Percentiles rank a stretch among this genome's conserved stretches.
These are phyloP conservation scores for Coniferiporia weirii DNA, from an alignment of 1,284 basidiomycete genomes.

Conservation along the genomic window DNA sequence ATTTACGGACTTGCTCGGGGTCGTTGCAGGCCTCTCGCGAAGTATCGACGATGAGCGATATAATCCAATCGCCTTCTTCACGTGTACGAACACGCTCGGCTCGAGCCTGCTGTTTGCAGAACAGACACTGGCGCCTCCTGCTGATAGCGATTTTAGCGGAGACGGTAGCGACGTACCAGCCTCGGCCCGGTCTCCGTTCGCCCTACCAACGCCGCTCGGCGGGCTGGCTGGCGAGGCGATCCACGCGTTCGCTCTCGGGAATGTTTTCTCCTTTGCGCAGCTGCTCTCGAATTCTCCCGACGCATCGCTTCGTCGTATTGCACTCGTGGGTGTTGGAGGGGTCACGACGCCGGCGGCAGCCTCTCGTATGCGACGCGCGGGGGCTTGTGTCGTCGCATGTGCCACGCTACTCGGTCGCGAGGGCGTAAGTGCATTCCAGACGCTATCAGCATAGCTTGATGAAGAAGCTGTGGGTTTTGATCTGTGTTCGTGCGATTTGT, in stretches of 20 bases:
- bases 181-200: constrained; percentile 31
- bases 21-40: constrained; percentile 33
- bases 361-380: constrained; percentile 61
- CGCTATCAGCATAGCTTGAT: neutral
- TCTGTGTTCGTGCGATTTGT: neutral
- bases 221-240: constrained; percentile 74
- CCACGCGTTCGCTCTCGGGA: constrained; percentile 70
- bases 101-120: constrained; percentile 58
- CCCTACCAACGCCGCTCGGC: constrained; percentile 57
- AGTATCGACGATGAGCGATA: constrained; percentile 20
- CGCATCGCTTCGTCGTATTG: constrained; percentile 41
- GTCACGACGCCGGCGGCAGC: constrained; percentile 57
- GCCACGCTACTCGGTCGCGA: constrained; percentile 68
- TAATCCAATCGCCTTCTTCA: constrained; percentile 55
- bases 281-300: constrained; percentile 42
- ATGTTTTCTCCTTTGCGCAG: constrained; percentile 55
- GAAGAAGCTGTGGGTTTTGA: neutral
- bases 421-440: constrained; percentile 62
- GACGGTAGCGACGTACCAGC: constrained; percentile 9
- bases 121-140: constrained; percentile 31
- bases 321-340: constrained; percentile 72
- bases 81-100: constrained; percentile 76
- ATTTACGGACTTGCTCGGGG: constrained; percentile 49
- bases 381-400: constrained; percentile 66
- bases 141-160: neutral